Percentiles rank a stretch among this genome's conserved stretches.
phyloP scores from a whole-genome alignment of 1,139 yeast species.

The Geotrichum candidum region DNA sequence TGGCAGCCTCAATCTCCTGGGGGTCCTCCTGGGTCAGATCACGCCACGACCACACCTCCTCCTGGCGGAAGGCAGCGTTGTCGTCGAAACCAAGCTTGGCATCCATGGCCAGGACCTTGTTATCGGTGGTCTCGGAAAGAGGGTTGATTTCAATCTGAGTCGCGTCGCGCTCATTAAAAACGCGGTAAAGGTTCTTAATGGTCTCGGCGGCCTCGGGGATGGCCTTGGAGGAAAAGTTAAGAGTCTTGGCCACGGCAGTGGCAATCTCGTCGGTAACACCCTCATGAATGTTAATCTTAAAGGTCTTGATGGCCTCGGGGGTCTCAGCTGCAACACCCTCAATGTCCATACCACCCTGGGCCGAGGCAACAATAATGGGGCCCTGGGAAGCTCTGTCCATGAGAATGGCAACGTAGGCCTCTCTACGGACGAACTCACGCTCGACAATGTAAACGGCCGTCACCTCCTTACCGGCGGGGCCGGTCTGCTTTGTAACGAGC shows the following conservation, averaged over 20 bases:
- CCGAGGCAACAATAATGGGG: constrained; percentile 90
- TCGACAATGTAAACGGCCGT: constrained; percentile 95
- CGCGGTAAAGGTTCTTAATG: constrained; percentile 79
- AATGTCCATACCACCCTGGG: constrained; percentile 99
- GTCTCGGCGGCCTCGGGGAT: constrained; percentile 83
- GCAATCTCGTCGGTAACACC: constrained; percentile 84
- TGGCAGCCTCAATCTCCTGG: constrained; percentile 87
- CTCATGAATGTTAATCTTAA: constrained; percentile 65
- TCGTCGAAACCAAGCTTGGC: constrained; percentile 98
- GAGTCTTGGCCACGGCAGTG: constrained; percentile 62
- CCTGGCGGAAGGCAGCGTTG: constrained; percentile 90
- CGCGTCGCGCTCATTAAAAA: constrained; percentile 86
- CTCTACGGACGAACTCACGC: constrained; percentile 88
- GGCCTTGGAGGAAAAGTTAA: constrained; percentile 79
- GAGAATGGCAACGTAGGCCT: constrained; percentile 90
- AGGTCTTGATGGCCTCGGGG: constrained; percentile 90
- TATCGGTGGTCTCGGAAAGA: constrained; percentile 85
- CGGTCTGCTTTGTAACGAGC: constrained; percentile 96
- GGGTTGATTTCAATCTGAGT: constrained; percentile 99
- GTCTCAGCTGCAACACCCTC: constrained; percentile 94
- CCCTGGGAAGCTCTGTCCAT: constrained; percentile 89
- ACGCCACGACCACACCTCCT: constrained; percentile 94
- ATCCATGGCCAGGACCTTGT: constrained; percentile 94
- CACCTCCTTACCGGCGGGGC: constrained; percentile 94
- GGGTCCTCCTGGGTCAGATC: constrained; percentile 97